Percentiles rank a stretch among this genome's conserved stretches.
These are phyloP conservation scores for Aureobasidium lini DNA, from an alignment of 2,329 filamentous ascomycete genomes.

Conservation along the genomic window DNA sequence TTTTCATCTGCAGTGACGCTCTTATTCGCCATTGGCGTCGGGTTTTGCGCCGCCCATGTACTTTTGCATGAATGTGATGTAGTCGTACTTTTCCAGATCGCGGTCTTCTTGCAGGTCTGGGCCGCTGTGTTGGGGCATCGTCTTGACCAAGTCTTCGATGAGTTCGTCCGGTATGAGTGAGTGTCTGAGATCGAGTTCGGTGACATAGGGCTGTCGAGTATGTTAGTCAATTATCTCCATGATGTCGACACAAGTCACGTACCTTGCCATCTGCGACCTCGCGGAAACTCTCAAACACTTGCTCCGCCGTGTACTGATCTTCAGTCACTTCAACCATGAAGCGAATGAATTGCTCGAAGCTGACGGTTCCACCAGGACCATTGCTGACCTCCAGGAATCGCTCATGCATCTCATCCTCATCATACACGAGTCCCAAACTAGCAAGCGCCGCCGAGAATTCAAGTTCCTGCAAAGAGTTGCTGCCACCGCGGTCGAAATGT, in stretches of 20 bases:
- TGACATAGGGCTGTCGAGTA: constrained; percentile 69
- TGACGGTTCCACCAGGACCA: constrained; percentile 65
- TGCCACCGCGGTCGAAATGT: constrained; percentile 91
- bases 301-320: constrained; percentile 96
- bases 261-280: constrained; percentile 95
- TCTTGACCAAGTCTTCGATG: constrained; percentile 82
- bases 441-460: constrained; percentile 94
- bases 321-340: constrained; percentile 99
- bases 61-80: constrained; percentile 94
- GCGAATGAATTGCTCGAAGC: constrained; percentile 96
- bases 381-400: constrained; percentile 84
- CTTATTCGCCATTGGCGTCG: background rate
- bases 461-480: constrained; percentile 82
- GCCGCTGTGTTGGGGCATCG: constrained; percentile 77
- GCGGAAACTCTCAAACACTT: constrained; percentile 95
- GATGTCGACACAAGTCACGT: constrained; percentile 20
- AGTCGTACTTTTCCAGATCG: constrained; percentile 83
- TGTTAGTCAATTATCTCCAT: background rate
- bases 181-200: constrained; percentile 91
- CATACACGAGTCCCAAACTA: constrained; percentile 91
- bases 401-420: constrained; percentile 96
- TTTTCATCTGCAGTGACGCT: background rate
- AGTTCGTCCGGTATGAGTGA: constrained; percentile 94
- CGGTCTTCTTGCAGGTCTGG: constrained; percentile 82
- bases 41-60: constrained; percentile 29